phyloP scores from a whole-genome alignment of 495 filamentous ascomycete genomes.

The Cercophora scortea region DNA sequence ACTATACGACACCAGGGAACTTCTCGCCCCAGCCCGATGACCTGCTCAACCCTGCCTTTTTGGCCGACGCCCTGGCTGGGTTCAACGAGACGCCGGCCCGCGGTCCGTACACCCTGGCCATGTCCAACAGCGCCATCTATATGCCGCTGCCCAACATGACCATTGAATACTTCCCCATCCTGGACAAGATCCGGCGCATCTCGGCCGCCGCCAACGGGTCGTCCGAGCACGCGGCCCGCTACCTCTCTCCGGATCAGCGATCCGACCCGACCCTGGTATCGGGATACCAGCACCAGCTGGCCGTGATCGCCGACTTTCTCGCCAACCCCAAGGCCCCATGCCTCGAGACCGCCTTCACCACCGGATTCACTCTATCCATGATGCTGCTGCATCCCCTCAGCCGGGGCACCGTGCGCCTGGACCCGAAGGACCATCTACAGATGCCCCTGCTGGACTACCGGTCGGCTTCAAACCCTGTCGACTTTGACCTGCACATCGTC shows the following conservation, averaged over 20 bases:
- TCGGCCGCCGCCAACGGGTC: not conserved
- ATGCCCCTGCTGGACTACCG: constrained; percentile 7
- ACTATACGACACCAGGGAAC: not conserved
- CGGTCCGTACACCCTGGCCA: constrained; percentile 13
- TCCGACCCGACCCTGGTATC: constrained; percentile 1
- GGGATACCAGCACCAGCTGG: constrained; percentile 12
- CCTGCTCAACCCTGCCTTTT: constrained; percentile 1
- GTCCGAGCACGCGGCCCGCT: not conserved
- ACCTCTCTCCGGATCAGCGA: constrained; percentile 5
- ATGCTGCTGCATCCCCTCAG: constrained; percentile 27
- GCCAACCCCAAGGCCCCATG: constrained; percentile 4
- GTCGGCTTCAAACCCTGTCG: constrained; percentile 4
- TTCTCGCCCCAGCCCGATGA: not conserved
- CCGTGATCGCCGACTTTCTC: constrained; percentile 2
- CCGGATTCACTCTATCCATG: constrained; percentile 4
- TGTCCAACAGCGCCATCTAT: constrained; percentile 7
- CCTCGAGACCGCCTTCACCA: constrained; percentile 15
- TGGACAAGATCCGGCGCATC: not conserved
- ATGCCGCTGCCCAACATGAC: constrained; percentile 6
- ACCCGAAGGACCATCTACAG: not conserved
- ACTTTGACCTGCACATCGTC: constrained; percentile 15
- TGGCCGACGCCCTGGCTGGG: constrained; percentile 1
- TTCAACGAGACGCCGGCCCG: constrained; percentile 7
- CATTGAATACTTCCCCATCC: not conserved
- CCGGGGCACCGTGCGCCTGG: constrained; percentile 11